Conservation (phyloP, 1,139 yeast species). For the Wickerhamiella infanticola region DNA sequence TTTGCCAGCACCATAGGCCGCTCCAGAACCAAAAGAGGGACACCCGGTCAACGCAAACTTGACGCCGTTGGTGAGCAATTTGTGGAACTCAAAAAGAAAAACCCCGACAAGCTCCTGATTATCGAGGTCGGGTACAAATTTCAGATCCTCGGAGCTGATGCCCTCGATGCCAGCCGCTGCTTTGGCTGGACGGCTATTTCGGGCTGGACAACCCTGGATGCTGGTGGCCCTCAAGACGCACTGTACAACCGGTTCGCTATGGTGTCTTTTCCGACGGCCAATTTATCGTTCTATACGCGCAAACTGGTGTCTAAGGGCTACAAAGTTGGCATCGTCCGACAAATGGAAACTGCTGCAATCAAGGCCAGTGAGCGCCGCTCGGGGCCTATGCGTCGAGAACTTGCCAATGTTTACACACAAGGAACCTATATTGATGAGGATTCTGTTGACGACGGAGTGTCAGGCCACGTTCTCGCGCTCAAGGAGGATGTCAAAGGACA, state of each 20-base stretch:
- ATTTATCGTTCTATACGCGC: conserved; percentile 44
- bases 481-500: conserved; percentile 6
- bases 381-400: conserved; percentile 49
- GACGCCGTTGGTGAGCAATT: conserved; percentile 44
- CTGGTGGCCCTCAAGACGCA: conserved; percentile 25
- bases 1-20: not conserved
- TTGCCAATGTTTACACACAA: conserved; percentile 61
- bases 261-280: conserved; percentile 67
- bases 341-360: conserved; percentile 64
- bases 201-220: conserved; percentile 26
- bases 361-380: conserved; percentile 34
- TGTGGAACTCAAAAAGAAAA: conserved; percentile 39
- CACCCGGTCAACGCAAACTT: not conserved
- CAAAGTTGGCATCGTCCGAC: conserved; percentile 80
- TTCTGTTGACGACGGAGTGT: conserved; percentile 7
- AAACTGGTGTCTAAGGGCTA: conserved; percentile 21
- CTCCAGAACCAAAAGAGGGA: not conserved
- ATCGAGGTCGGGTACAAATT: conserved; percentile 87
- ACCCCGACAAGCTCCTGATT: conserved; percentile 56
- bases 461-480: conserved; percentile 19
- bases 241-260: conserved; percentile 53
- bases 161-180: conserved; percentile 46
- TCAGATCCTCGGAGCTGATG: conserved; percentile 76
- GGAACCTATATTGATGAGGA: conserved; percentile 66
- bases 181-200: conserved; percentile 49